phyloP scores from a whole-genome alignment of 2,329 filamentous ascomycete species.

The Uncinocarpus reesii region DNA sequence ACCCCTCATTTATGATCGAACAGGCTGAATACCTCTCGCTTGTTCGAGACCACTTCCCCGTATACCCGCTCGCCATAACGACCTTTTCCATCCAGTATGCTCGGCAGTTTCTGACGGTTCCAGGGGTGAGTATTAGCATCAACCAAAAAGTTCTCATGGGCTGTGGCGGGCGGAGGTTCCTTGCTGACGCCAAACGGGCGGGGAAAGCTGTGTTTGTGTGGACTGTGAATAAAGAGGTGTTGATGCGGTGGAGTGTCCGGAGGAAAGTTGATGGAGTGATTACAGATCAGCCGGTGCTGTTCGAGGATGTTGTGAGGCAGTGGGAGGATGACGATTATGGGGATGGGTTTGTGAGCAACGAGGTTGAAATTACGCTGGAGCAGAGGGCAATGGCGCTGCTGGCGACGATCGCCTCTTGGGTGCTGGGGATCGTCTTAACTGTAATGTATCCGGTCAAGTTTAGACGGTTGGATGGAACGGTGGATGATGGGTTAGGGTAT shows the following conservation, averaged over 20 bases:
- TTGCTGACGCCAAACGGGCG: slow-evolving; percentile 48
- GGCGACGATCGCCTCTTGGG: slow-evolving; percentile 2
- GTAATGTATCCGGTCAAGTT: slow-evolving; percentile 6
- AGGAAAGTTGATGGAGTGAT: slow-evolving; percentile 65
- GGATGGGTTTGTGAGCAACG: slow-evolving; percentile 1
- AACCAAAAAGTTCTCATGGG: slow-evolving; percentile 58
- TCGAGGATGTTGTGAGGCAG: slow-evolving; percentile 3
- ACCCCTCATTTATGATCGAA: slow-evolving; percentile 6
- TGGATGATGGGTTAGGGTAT: background rate
- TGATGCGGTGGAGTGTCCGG: slow-evolving; percentile 72
- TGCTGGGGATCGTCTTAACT: slow-evolving; percentile 2
- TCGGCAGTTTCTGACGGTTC: slow-evolving; percentile 55
- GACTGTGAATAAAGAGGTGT: slow-evolving; percentile 71
- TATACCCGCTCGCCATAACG: slow-evolving; percentile 33
- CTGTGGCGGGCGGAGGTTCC: slow-evolving; percentile 56
- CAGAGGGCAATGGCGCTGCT: slow-evolving; percentile 5
- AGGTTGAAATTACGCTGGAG: background rate
- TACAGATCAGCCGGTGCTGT: slow-evolving; percentile 60
- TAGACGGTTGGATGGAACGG: background rate
- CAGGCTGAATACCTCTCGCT: slow-evolving; percentile 58
- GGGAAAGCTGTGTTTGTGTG: slow-evolving; percentile 60
- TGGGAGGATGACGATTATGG: slow-evolving; percentile 11
- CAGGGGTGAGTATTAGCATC: slow-evolving; percentile 69
- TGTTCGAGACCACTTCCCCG: slow-evolving; percentile 44
- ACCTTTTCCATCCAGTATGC: slow-evolving; percentile 48